Conservation (phyloP, 1,139 yeast genomes). For the Pneumocystis wakefieldiae region DNA sequence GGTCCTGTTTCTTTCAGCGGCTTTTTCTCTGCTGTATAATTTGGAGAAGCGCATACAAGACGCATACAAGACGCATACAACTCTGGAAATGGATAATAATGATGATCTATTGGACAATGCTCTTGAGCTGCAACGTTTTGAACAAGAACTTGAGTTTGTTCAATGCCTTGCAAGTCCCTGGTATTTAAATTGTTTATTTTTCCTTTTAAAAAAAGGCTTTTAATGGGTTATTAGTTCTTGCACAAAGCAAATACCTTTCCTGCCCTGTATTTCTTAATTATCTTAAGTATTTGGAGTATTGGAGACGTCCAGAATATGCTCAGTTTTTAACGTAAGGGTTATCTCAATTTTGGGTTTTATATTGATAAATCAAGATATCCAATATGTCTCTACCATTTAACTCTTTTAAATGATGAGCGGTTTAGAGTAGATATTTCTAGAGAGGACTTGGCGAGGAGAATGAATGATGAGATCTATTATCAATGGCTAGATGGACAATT, state of each 20-base stretch:
- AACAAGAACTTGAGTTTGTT: conserved; percentile 35
- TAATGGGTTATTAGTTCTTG: conserved; percentile 31
- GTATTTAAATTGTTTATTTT: conserved; percentile 34
- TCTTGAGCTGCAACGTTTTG: conserved; percentile 3
- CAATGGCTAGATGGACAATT: background rate
- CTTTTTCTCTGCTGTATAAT: no score
- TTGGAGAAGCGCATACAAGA: background rate
- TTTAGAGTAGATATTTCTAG: background rate
- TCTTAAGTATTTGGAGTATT: conserved; percentile 53
- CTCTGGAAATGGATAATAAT: background rate
- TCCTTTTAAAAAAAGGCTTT: background rate
- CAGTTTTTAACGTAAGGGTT: conserved; percentile 36
- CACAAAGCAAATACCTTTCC: conserved; percentile 55
- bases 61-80: background rate
- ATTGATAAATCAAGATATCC: background rate
- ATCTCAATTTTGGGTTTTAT: background rate
- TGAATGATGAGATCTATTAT: background rate
- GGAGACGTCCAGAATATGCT: conserved; percentile 54
- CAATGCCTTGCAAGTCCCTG: conserved; percentile 71
- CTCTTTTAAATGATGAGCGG: background rate
- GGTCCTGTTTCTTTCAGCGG: no score
- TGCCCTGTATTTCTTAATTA: conserved; percentile 49
- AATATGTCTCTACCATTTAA: background rate
- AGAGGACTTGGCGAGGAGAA: background rate
- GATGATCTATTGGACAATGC: background rate